phyloP scores from a whole-genome alignment of 352 stramenopile species.

The Phytophthora pistaciae region DNA sequence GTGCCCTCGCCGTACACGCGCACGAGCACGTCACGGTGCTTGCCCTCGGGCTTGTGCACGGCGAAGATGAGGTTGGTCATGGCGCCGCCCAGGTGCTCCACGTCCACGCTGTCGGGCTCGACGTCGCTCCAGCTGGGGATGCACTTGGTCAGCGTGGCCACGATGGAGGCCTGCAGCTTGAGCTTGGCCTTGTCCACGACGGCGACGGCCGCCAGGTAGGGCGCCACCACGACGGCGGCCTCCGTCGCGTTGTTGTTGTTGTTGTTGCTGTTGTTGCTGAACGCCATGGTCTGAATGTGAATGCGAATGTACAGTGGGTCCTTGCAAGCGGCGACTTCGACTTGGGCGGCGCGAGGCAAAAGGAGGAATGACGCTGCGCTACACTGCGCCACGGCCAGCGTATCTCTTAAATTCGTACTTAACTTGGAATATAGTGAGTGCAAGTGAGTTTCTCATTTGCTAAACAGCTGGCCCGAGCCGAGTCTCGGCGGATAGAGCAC shows the following conservation, averaged over 20 bases:
- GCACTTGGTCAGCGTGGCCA: constrained; percentile 62
- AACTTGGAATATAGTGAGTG: background rate
- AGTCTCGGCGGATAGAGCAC: background rate
- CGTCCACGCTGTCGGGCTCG: constrained; percentile 61
- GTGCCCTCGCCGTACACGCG: constrained; percentile 87
- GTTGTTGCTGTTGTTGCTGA: constrained; percentile 7
- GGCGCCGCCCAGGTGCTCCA: constrained; percentile 75
- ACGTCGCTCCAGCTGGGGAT: constrained; percentile 68
- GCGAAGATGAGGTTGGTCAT: constrained; percentile 91
- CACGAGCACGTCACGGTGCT: constrained; percentile 76
- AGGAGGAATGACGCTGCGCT: constrained; percentile 31
- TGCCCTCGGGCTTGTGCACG: constrained; percentile 70
- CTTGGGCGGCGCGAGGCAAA: constrained; percentile 33
- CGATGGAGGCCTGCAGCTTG: constrained; percentile 74
- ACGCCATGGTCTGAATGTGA: constrained; percentile 12
- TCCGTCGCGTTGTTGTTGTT: constrained; percentile 19
- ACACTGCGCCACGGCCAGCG: background rate
- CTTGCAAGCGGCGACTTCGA: background rate
- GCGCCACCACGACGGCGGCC: constrained; percentile 50
- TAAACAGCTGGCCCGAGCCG: constrained; percentile 5
- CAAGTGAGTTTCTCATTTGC: constrained; percentile 6
- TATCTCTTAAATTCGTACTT: constrained; percentile 11
- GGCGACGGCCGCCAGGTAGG: constrained; percentile 63
- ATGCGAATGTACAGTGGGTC: background rate
- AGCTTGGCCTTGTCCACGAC: constrained; percentile 75